These are phyloP conservation scores for Cercophora scortea DNA, from an alignment of 495 filamentous ascomycete genomes.

Conservation along the genomic window DNA sequence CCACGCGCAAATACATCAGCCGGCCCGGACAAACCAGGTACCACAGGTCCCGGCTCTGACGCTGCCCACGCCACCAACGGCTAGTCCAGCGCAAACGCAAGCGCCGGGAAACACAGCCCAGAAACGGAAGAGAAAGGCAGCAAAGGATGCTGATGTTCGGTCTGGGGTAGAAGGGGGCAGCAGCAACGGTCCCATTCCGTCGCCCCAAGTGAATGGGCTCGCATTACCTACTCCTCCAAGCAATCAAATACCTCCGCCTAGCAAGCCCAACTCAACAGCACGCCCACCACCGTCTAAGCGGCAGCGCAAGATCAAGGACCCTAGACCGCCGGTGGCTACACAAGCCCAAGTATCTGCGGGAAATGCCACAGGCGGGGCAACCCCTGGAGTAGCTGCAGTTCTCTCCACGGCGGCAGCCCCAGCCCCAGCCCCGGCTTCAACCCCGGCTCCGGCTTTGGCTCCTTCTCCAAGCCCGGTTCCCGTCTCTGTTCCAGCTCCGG, in stretches of 20 bases:
- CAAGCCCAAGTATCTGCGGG: neutral
- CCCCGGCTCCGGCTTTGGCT: neutral
- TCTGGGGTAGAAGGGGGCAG: too few species aligned
- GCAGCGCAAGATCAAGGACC: slow-evolving; percentile 15
- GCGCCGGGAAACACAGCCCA: slow-evolving; percentile 4
- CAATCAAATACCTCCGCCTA: neutral
- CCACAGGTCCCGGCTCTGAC: slow-evolving; percentile 1
- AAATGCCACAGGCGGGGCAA: neutral
- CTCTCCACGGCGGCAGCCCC: neutral
- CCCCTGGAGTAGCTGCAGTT: neutral
- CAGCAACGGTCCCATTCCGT: neutral
- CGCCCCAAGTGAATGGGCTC: slow-evolving; percentile 3
- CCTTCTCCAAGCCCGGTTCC: neutral
- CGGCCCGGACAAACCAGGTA: neutral
- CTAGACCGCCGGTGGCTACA: slow-evolving; percentile 4
- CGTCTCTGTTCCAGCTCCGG: neutral
- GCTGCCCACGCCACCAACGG: slow-evolving; percentile 1
- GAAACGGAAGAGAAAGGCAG: slow-evolving; percentile 21
- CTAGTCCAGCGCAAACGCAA: slow-evolving; percentile 2
- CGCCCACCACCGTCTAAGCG: slow-evolving; percentile 16
- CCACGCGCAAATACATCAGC: neutral
- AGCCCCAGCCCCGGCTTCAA: neutral
- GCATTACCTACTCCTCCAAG: slow-evolving; percentile 1
- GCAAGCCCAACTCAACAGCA: neutral
- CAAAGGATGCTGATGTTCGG: neutral